A percentile compares a stretch with the other conserved stretches of the same genome.
These are phyloP conservation scores for Rhododendron williamsianum DNA, from an alignment of 148 eudicot genomes.

Conservation along the genomic window DNA sequence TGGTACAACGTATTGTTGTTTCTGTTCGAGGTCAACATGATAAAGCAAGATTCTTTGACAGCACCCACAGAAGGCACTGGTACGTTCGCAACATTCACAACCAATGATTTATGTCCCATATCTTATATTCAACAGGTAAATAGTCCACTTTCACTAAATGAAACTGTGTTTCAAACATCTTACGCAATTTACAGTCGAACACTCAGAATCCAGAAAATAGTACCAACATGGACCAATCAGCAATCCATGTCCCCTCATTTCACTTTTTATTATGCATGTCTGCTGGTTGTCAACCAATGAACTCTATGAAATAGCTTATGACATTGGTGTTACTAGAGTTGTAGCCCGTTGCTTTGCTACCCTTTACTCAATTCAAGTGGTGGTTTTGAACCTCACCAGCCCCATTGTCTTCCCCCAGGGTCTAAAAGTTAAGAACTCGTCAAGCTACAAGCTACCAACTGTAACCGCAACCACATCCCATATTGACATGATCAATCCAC, in stretches of 20 bases:
- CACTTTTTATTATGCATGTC: neutral
- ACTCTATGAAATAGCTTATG: neutral
- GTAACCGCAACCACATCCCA: too few relatives aligned
- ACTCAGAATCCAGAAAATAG: neutral
- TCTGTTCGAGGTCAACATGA: conserved; percentile 36
- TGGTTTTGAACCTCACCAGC: neutral
- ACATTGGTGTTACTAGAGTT: neutral
- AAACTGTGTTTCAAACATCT: neutral
- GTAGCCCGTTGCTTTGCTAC: neutral
- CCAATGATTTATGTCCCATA: neutral
- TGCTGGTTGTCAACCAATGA: neutral
- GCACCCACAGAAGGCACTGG: conserved; percentile 29
- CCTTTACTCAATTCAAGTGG: neutral
- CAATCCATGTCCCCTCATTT: neutral
- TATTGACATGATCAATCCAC: neutral
- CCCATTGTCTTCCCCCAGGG: neutral
- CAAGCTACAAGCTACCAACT: neutral
- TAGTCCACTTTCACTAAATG: neutral
- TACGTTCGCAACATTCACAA: conserved; percentile 15
- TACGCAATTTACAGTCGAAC: neutral
- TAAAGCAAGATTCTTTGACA: conserved; percentile 19
- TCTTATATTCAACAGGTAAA: neutral
- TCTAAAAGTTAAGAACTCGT: neutral
- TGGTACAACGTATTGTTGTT: conserved; percentile 48
- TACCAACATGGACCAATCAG: neutral